Conservation (phyloP, 2,329 filamentous ascomycete genomes). For the Aspergillus sp. region DNA sequence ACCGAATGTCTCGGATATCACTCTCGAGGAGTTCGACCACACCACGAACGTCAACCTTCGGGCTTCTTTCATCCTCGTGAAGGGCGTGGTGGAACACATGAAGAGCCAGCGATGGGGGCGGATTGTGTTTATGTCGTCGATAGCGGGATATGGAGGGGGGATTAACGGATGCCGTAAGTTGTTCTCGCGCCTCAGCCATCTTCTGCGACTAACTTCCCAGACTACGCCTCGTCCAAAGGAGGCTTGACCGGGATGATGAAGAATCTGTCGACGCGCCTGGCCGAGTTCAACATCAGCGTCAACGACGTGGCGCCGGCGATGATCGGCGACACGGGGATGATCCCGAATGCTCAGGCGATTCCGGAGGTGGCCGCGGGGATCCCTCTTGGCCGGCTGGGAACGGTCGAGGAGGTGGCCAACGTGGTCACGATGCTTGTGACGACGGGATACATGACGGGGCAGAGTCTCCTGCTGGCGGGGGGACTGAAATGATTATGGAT, state of each 20-base stretch:
- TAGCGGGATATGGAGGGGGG: slow-evolving; percentile 54
- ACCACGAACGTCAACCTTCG: slow-evolving; percentile 54
- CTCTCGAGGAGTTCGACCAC: slow-evolving; percentile 55
- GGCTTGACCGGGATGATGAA: slow-evolving; percentile 57
- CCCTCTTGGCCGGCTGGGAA: slow-evolving; percentile 49
- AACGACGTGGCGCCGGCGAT: slow-evolving; percentile 62
- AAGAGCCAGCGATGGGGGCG: slow-evolving; percentile 51
- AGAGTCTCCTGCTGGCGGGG: slow-evolving; percentile 46
- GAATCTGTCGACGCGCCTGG: slow-evolving; percentile 52
- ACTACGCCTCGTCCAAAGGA: slow-evolving; percentile 52
- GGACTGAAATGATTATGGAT: slow-evolving; percentile 38
- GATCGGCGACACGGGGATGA: slow-evolving; percentile 57
- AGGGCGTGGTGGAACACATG: slow-evolving; percentile 54
- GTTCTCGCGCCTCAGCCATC: neutral
- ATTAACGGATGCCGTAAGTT: slow-evolving; percentile 50
- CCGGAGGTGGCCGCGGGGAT: slow-evolving; percentile 52
- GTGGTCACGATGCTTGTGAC: slow-evolving; percentile 51
- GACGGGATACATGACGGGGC: slow-evolving; percentile 53
- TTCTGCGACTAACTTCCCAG: slow-evolving; percentile 9
- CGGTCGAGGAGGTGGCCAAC: slow-evolving; percentile 51
- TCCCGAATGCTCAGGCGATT: slow-evolving; percentile 48
- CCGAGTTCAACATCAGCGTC: slow-evolving; percentile 53
- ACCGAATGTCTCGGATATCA: slow-evolving; percentile 47
- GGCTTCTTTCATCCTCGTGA: slow-evolving; percentile 53
- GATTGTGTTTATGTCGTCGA: slow-evolving; percentile 55